phyloP scores from a whole-genome alignment of 495 filamentous ascomycete species.

The Penicillium silybi region DNA sequence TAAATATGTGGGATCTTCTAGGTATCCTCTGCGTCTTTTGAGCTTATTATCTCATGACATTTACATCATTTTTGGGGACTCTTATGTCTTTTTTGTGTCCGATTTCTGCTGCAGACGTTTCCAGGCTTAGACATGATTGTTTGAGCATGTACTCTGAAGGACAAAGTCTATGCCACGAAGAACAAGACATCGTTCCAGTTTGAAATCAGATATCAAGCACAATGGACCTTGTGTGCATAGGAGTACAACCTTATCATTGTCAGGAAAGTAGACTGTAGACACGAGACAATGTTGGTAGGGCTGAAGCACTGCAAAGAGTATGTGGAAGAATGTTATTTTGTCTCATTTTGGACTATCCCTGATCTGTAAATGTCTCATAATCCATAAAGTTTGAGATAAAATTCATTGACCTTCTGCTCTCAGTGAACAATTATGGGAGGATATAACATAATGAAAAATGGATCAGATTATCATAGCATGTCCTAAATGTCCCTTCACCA shows the following conservation, averaged over 20 bases:
- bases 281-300: not conserved
- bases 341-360: not conserved
- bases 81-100: no score
- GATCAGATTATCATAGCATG: not conserved
- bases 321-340: no score
- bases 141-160: no score
- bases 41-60: no score
- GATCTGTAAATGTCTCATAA: not conserved
- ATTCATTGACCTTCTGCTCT: not conserved
- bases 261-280: no score
- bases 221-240: not conserved
- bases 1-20: no score
- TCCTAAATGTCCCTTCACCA: not conserved
- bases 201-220: not conserved
- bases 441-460: not conserved
- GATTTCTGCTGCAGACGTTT: no score
- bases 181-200: not conserved
- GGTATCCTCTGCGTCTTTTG: no score
- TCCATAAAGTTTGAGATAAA: not conserved
- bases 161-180: no score
- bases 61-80: no score
- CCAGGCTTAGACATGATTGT: no score
- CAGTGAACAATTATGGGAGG: not conserved
- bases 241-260: no score
- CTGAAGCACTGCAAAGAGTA: not conserved